Conservation (phyloP, 164 flowering plant species). For the Euptelea pleiosperma region DNA sequence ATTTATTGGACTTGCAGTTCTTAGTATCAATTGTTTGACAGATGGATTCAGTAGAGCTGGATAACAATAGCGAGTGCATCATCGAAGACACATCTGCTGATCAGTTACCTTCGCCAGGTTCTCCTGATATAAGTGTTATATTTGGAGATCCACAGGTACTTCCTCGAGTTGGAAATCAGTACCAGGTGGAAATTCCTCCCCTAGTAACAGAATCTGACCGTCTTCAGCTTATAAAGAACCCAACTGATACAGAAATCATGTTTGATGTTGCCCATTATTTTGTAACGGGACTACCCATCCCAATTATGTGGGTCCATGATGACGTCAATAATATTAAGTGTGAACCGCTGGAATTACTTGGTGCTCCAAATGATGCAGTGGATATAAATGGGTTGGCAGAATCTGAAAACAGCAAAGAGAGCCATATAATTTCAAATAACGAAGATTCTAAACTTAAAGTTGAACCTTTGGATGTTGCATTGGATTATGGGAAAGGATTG, state of each 20-base stretch:
- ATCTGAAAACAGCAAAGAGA: constrained; percentile 10
- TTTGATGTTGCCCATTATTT: constrained; percentile 18
- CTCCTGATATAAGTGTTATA: constrained; percentile 24
- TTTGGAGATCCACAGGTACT: constrained; percentile 45
- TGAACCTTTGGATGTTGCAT: constrained; percentile 11
- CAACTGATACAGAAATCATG: constrained; percentile 14
- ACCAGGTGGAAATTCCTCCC: constrained; percentile 66
- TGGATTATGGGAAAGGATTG: neutral
- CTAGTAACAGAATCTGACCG: constrained; percentile 22
- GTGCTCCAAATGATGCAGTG: constrained; percentile 3
- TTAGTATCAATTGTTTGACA: constrained; percentile 16
- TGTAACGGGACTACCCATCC: constrained; percentile 46
- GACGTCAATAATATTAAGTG: constrained; percentile 19
- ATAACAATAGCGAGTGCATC: constrained; percentile 18
- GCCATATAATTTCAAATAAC: constrained; percentile 4
- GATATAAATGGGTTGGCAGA: constrained; percentile 11
- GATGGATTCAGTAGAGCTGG: constrained; percentile 37
- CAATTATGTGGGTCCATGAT: constrained; percentile 43
- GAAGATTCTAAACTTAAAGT: constrained; percentile 11
- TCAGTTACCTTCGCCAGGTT: constrained; percentile 25
- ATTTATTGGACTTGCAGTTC: neutral
- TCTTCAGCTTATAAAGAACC: constrained; percentile 6
- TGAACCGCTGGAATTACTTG: constrained; percentile 10
- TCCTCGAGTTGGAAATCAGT: constrained; percentile 70
- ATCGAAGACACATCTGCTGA: constrained; percentile 26